These are phyloP conservation scores for Hanseniaspora occidentalis DNA, from an alignment of 805 yeast species.

Conservation along the genomic window DNA sequence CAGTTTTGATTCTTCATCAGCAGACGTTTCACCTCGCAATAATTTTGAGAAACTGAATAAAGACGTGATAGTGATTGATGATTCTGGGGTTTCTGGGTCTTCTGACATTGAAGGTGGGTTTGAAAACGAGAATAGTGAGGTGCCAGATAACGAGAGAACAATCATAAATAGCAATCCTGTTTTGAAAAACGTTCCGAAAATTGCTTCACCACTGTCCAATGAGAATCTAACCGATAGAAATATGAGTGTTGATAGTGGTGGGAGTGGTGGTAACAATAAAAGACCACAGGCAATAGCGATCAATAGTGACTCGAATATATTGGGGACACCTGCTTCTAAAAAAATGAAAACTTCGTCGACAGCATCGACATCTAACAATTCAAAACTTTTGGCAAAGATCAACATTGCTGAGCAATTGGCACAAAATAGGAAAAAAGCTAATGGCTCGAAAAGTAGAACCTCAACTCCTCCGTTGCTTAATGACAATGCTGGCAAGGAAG, in stretches of 20 bases:
- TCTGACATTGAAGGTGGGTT: too few relatives aligned
- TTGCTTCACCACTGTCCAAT: too few relatives aligned
- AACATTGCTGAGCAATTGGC: constrained; percentile 1
- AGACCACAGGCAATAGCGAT: background rate
- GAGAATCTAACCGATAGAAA: too few relatives aligned
- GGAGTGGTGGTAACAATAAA: background rate
- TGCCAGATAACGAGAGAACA: background rate
- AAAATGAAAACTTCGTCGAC: constrained; percentile 14
- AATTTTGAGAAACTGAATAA: too few relatives aligned
- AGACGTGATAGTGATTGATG: too few relatives aligned
- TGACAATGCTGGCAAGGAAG: too few relatives aligned
- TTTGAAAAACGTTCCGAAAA: too few relatives aligned
- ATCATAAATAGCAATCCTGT: background rate
- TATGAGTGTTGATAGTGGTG: background rate
- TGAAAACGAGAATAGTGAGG: background rate
- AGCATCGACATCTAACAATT: constrained; percentile 15
- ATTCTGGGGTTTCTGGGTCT: too few relatives aligned
- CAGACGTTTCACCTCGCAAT: background rate
- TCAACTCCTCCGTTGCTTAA: background rate
- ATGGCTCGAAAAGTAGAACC: background rate
- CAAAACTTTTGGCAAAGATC: background rate
- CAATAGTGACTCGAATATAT: background rate
- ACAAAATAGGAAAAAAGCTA: background rate
- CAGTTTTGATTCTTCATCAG: background rate
- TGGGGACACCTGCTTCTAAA: constrained; percentile 4